phyloP scores from a whole-genome alignment of 163 green algal genomes.

The Trebouxia gelatinosa region DNA sequence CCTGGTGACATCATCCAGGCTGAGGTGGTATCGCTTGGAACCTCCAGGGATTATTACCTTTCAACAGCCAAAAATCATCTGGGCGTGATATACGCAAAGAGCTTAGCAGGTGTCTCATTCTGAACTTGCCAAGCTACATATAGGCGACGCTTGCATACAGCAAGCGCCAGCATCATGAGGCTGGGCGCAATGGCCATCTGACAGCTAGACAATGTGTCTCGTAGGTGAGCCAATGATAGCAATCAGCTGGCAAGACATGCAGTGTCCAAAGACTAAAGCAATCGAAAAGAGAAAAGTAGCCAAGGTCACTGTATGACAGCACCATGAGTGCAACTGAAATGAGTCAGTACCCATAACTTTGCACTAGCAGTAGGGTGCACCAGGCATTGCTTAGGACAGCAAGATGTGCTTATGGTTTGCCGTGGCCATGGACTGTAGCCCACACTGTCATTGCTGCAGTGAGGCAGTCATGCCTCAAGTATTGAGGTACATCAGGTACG shows the following conservation, averaged over 20 bases:
- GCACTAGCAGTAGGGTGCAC: too few relatives aligned
- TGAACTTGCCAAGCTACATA: background rate
- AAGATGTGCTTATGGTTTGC: too few relatives aligned
- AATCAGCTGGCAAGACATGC: conserved; percentile 81
- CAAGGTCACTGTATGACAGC: too few relatives aligned
- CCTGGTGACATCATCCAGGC: conserved; percentile 85
- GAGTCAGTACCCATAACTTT: too few relatives aligned
- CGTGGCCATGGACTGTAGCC: too few relatives aligned
- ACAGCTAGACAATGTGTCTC: background rate
- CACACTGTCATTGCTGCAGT: too few relatives aligned
- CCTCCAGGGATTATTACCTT: conserved; percentile 86
- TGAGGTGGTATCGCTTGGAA: conserved; percentile 81
- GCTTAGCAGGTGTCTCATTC: conserved; percentile 34
- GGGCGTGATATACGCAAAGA: conserved; percentile 85
- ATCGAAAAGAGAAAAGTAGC: conserved; percentile 86
- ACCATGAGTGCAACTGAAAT: too few relatives aligned
- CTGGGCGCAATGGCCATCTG: background rate
- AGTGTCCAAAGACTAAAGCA: conserved; percentile 70
- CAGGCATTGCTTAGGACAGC: too few relatives aligned
- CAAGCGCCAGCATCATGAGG: background rate
- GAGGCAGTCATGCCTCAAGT: too few relatives aligned
- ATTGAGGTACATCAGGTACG: too few relatives aligned
- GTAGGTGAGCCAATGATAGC: conserved; percentile 72
- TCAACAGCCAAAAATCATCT: conserved; percentile 87
- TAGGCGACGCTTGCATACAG: background rate